Conservation (phyloP, 441 rosid genomes). For the Syzygium malaccense region DNA sequence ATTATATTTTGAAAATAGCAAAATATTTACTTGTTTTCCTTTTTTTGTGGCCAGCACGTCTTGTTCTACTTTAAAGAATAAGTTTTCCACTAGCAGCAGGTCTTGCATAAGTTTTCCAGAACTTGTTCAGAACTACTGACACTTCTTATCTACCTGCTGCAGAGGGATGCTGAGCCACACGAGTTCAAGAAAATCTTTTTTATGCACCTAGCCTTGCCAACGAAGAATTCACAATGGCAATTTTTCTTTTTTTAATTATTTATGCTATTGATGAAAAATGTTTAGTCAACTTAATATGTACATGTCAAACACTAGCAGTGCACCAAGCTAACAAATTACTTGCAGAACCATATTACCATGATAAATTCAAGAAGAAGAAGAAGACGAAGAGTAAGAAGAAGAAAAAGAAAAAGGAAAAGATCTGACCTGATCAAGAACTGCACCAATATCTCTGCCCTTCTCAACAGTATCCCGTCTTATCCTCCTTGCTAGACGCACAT, state of each 20-base stretch:
- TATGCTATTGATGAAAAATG: neutral
- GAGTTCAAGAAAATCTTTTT: neutral
- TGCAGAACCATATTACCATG: neutral
- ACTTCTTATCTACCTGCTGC: neutral
- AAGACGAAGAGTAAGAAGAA: neutral
- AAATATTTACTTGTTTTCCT: neutral
- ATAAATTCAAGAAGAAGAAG: neutral
- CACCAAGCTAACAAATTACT: neutral
- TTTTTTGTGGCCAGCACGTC: neutral
- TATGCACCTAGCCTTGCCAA: neutral
- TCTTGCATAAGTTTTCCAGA: neutral
- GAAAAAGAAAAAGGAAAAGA: neutral
- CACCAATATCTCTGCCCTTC: conserved; percentile 84
- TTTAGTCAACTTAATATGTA: neutral
- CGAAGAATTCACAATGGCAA: neutral
- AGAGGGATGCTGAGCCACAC: neutral
- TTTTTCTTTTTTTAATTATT: neutral
- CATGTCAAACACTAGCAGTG: neutral
- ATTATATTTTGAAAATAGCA: neutral
- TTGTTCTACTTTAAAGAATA: neutral
- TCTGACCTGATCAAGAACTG: conserved; percentile 93
- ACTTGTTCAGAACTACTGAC: neutral
- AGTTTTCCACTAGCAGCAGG: neutral
- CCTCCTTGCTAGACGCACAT: conserved; percentile 98
- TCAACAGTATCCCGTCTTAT: conserved; percentile 91